phyloP scores from a whole-genome alignment of 495 filamentous ascomycete genomes.

The Rhypophila decipiens region DNA sequence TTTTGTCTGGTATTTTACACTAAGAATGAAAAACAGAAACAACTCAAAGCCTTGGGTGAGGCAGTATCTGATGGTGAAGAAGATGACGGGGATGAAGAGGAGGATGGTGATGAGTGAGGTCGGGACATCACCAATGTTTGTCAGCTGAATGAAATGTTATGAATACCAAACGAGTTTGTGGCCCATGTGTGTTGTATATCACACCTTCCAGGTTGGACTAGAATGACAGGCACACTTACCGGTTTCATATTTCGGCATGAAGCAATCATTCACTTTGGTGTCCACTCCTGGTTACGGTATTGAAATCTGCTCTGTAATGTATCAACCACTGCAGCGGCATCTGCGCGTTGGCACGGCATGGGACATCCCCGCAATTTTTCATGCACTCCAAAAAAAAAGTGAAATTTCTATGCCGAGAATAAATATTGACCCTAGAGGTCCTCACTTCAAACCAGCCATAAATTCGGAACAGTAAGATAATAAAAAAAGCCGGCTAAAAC shows the following conservation, averaged over 20 bases:
- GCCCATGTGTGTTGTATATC: no score
- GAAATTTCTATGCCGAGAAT: neutral
- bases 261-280: neutral
- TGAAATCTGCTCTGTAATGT: neutral
- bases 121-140: no score
- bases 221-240: no score
- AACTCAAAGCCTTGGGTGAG: constrained; percentile 65
- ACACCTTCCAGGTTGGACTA: no score
- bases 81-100: constrained; percentile 59
- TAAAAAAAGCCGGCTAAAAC: constrained; percentile 4
- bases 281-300: no score
- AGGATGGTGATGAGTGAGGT: constrained; percentile 50
- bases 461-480: neutral
- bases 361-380: neutral
- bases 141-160: neutral
- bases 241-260: no score
- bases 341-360: no score
- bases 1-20: constrained; percentile 17
- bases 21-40: constrained; percentile 47
- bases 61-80: constrained; percentile 75
- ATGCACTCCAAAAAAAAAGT: neutral
- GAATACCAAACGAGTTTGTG: neutral
- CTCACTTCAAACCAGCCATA: neutral
- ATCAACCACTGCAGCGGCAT: no score
- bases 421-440: neutral